These are phyloP conservation scores for Beauveria scarabaeidicola DNA, from an alignment of 2,329 filamentous ascomycete genomes.

Conservation along the genomic window DNA sequence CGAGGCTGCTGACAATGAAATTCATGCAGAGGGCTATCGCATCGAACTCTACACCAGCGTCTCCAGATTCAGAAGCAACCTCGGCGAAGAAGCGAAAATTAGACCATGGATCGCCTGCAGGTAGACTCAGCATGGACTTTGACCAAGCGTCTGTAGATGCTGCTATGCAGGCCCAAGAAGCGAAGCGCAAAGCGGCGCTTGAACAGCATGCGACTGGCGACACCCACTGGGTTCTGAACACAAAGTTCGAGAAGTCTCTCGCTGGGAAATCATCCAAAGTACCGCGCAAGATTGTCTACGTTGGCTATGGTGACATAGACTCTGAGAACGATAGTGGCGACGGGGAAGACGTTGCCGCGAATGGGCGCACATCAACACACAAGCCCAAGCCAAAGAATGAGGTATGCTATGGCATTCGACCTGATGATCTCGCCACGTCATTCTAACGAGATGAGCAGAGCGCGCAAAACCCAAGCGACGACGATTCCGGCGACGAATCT, in stretches of 20 bases:
- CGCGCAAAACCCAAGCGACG: constrained; percentile 15
- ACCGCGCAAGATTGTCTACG: constrained; percentile 50
- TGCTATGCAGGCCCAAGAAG: constrained; percentile 58
- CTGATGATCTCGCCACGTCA: background rate
- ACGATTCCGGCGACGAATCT: constrained; percentile 16
- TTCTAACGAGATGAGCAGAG: constrained; percentile 11
- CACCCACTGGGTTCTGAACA: constrained; percentile 66
- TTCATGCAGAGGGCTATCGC: constrained; percentile 89
- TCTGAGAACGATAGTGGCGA: constrained; percentile 27
- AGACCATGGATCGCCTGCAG: constrained; percentile 28
- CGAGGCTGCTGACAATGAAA: constrained; percentile 86
- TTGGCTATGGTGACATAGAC: constrained; percentile 45
- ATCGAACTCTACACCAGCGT: constrained; percentile 38
- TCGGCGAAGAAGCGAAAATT: constrained; percentile 56
- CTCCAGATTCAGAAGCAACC: constrained; percentile 40
- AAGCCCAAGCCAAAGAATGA: constrained; percentile 21
- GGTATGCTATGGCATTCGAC: constrained; percentile 18
- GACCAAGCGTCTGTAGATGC: constrained; percentile 54
- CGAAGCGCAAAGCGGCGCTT: constrained; percentile 51
- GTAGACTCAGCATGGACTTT: constrained; percentile 29
- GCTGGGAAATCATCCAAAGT: constrained; percentile 25
- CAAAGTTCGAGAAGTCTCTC: constrained; percentile 22
- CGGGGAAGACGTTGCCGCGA: constrained; percentile 25
- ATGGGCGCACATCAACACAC: constrained; percentile 29
- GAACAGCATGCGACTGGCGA: constrained; percentile 59